Evolutionary conservation across 1,284 basidiomycete species (phyloP).

Genomic region (Macrocybe sp.): DNA sequence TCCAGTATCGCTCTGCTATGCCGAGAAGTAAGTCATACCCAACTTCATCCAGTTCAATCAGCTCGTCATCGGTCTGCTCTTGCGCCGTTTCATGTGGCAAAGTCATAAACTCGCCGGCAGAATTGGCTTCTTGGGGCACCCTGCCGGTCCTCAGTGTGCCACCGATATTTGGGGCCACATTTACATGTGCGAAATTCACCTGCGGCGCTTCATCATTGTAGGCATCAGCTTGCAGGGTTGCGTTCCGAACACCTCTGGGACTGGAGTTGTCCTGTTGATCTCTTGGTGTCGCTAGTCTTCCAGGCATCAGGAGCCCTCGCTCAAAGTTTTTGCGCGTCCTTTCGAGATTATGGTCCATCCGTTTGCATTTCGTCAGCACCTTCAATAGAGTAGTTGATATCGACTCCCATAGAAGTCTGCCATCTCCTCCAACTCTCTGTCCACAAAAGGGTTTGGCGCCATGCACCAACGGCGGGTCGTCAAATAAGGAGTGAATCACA

Average conservation of each 20-base stretch:
- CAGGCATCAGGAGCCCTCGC: no score
- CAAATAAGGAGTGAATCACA: slow-evolving; percentile 31
- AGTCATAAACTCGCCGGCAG: slow-evolving; percentile 1
- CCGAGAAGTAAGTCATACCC: slow-evolving; percentile 45
- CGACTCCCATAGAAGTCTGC: slow-evolving; percentile 10
- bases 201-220: no score
- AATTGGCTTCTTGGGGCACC: not conserved
- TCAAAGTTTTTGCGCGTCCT: no score
- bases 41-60: slow-evolving; percentile 32
- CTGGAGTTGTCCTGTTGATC: no score
- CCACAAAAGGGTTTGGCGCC: no score
- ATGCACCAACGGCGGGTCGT: not conserved
- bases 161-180: no score
- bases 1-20: slow-evolving; percentile 41
- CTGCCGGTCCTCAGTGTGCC: no score
- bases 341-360: not conserved
- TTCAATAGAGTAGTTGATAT: slow-evolving; percentile 9
- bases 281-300: no score
- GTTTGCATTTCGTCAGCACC: slow-evolving; percentile 13
- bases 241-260: no score
- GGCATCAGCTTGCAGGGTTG: no score
- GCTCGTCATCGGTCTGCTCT: slow-evolving; percentile 5
- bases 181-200: no score
- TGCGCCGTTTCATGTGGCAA: slow-evolving; percentile 1
- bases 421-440: not conserved